phyloP scores from a whole-genome alignment of 1,284 basidiomycete species.

The Pholiota adiposa region DNA sequence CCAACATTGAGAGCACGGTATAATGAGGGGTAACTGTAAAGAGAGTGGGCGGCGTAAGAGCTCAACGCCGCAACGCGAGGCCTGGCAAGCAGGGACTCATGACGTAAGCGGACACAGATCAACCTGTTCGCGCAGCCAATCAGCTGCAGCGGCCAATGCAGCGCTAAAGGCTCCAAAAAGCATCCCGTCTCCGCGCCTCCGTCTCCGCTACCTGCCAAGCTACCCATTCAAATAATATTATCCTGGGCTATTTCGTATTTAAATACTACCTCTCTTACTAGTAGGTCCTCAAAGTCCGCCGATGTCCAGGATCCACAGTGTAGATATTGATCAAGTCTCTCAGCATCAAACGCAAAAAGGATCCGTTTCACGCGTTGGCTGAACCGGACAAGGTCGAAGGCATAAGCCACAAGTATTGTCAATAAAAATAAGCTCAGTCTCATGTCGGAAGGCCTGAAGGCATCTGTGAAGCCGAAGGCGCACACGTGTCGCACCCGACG shows the following conservation, averaged over 20 bases:
- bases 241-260: no score
- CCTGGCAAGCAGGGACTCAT: conserved; percentile 11
- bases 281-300: background rate
- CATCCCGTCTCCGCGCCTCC: background rate
- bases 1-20: conserved; percentile 26
- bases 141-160: background rate
- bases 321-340: background rate
- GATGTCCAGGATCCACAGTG: background rate
- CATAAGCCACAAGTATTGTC: background rate
- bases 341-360: background rate
- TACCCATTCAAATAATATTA: background rate
- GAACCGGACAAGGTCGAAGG: no score
- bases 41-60: conserved; percentile 12
- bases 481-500: background rate
- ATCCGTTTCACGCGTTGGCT: background rate
- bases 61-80: conserved; percentile 11
- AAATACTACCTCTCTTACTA: background rate
- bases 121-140: background rate
- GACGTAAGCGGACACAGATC: conserved; percentile 24
- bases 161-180: background rate
- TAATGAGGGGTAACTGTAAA: conserved; percentile 10
- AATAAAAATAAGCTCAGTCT: background rate
- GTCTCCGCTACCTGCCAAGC: background rate
- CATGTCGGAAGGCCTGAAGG: background rate
- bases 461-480: background rate